Base-by-base conservation (phyloP, 768 basidiomycete genomes). In the Rhizopogon vesiculosus region DNA sequence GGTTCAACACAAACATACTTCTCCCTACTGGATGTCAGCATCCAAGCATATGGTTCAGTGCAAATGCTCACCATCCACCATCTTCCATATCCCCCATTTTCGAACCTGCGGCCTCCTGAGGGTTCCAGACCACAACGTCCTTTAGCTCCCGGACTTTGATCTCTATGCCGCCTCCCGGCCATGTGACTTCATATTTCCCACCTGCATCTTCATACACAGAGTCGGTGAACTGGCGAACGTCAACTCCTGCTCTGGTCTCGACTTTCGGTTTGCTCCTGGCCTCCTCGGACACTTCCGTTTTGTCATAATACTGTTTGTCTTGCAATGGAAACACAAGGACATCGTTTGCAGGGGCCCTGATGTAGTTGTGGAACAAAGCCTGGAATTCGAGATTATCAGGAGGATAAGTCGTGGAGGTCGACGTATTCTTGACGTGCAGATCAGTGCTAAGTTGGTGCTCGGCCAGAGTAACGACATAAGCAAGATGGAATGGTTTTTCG, bases 81-180 rank as follows among this genome's bases (percentile, higher is more conserved):
- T 80, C 78, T 65, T 98, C 92, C 92, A 99, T 93, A 66, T 99
- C 96, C 12, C 70, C 83, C 8, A 98, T 88, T 63, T 82, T 86
- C 22, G 75, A 73, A 0, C 93, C 93, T 12, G 70, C 76, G 56
- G 79, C 82, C 33, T 74, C 76, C 62, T 84, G 84, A 7, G 97
- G 96, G 74, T 99, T 98, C 96, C 97, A 98, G 41, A 96, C 74
- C n/a, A 94, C 93, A 7, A 93, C 82, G 56, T 93, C 87, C 64
- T 85, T 87, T 59, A 91, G 73, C 42, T 80, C 78, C n/a, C 56
- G 66, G 16, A 78, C 75, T 56, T 68, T 76, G 44, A 92, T 72
- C 42, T 74, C 72, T 22, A 91, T 56, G 0, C 80, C 78, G 5
- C 83, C 84, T 2, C 68, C 77, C 5, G 78, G 74, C 86, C 87